Evolutionary conservation across 2,329 filamentous ascomycete genomes (phyloP), one percentile per base, ranked within the genome.

Genomic region (Hypoxylon sp.): DNA sequence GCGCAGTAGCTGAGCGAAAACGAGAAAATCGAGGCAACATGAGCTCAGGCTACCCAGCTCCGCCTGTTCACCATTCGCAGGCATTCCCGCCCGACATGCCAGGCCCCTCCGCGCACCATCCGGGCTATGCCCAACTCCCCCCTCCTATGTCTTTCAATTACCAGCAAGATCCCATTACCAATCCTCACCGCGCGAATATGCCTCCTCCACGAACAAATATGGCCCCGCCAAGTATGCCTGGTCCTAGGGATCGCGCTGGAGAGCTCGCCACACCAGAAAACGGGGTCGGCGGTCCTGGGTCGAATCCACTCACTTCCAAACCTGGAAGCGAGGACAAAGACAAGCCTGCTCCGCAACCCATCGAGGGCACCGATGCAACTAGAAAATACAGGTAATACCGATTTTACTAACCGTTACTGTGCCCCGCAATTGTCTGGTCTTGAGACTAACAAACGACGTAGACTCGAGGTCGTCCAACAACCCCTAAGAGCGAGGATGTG

Each of bases 401-500:
- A 25, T 27, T 17, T 54, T 14, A 44, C 17, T 22, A 35, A 48
- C 33, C 25, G 22, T 37, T 8, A 51, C 50, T 42, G 35, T 53
- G 33, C 27, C 14, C 33, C 14, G 31, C 60, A 51, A 31, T 55
- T 66, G 33, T 61, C 20, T 6, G 22, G 31, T 61, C 58, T 53
- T 53, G 35, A 37, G 48, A 40, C 69, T 77, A 59, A 77, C 67
- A 62, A 61, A 54, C 40, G 31, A 40, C 27, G 68, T 72, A 92
- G 90, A 69, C 86, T 97, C 56, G 85, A 91, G 72, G 93, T 98
- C 67, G 90, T 93, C 73, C 96, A 99, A 83, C 94, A 98, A 80
- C 96, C 96, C 56, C 87, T 93, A 75, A 90, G 96, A 75, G 96
- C 96, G 72, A 92, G 96, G 69, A 98, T 98, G 96, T 99, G 96